Evolutionary conservation across 768 basidiomycete genomes (phyloP), one percentile per base, ranked within the genome.

Genomic region (Cystofilobasidium macerans): DNA sequence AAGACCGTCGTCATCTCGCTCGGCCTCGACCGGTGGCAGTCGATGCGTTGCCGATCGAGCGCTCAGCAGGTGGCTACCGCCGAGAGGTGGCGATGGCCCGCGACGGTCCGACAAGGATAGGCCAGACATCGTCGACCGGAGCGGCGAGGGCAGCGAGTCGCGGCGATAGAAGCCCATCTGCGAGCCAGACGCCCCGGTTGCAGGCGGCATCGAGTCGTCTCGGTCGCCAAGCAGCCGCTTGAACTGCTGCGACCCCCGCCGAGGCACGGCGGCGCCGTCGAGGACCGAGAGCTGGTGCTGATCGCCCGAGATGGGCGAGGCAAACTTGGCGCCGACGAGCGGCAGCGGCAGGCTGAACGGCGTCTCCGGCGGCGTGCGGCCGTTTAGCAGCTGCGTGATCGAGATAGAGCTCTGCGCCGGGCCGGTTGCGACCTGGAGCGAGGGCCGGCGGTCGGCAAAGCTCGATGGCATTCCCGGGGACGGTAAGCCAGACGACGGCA

Each of bases 321-420:
- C 26, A n/a, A 30, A 54, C 3, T 32, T 12, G 12, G 51, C 13
- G 7, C 51, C 51, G 8, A n/a, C 51, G 12, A 54, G 30, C 26
- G 51, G 51, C 26, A 54, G 51, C 8, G 51, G 51, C 30, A 54
- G 14, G 51, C 51, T 54, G 51, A 54, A 54, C 18, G 51, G 51
- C 51, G 51, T 54, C 18, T 54, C 51, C 3, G 51, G 51, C 26
- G 51, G 51, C 26, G 51, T 54, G 14, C 14, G 28, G 26, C 51
- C 51, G 28, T 32, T 8, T 7, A 54, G 28, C 18, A 54, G 51
- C 51, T 54, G 51, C 8, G 51, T 54, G 51, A 54, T 54, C 14
- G 51, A 54, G 14, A 54, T 26, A 11, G 14, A 12, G 28, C 51
- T 32, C 28, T 16, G 28, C 28, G 45, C 20, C 45, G 13, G 24